A percentile compares a stretch with the other conserved stretches of the same genome.
phyloP scores from a whole-genome alignment of 805 yeast genomes.

The Peterozyma xylosa region DNA sequence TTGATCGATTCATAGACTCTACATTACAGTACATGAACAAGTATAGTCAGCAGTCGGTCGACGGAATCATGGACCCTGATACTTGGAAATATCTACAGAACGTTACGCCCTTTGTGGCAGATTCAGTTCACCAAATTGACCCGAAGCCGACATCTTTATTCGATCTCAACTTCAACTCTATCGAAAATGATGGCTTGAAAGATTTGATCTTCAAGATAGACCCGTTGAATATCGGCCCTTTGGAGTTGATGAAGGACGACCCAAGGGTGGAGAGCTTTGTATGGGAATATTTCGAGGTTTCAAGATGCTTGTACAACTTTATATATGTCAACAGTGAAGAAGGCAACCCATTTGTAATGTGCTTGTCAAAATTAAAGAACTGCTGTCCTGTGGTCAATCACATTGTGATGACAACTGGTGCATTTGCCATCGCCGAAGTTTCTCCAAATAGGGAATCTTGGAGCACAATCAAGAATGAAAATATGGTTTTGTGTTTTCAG shows the following conservation, averaged over 20 bases:
- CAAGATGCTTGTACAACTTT: constrained; percentile 7
- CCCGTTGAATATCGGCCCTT: too few species aligned
- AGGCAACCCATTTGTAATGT: constrained; percentile 2
- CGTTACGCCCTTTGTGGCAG: too few species aligned
- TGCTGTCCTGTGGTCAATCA: constrained; percentile 4
- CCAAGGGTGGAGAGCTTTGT: constrained; percentile 5
- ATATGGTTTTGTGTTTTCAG: constrained; percentile 7
- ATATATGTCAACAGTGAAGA: constrained; percentile 1
- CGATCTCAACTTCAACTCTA: too few species aligned
- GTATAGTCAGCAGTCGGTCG: too few species aligned
- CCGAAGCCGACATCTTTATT: too few species aligned
- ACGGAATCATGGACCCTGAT: too few species aligned
- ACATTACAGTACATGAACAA: too few species aligned
- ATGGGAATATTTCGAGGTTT: constrained; percentile 4
- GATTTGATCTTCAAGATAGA: too few species aligned
- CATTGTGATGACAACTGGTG: constrained; percentile 4
- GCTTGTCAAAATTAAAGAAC: constrained; percentile 5
- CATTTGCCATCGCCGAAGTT: constrained; percentile 1
- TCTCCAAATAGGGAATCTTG: constrained; percentile 6
- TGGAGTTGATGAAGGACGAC: constrained; percentile 2
- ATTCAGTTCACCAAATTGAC: too few species aligned
- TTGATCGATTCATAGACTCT: too few species aligned
- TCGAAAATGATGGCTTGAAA: too few species aligned
- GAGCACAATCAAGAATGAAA: constrained; percentile 4
- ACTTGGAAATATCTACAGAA: too few species aligned